Conservation (phyloP, 2,329 filamentous ascomycete genomes). For the Botrytis tulipae region DNA sequence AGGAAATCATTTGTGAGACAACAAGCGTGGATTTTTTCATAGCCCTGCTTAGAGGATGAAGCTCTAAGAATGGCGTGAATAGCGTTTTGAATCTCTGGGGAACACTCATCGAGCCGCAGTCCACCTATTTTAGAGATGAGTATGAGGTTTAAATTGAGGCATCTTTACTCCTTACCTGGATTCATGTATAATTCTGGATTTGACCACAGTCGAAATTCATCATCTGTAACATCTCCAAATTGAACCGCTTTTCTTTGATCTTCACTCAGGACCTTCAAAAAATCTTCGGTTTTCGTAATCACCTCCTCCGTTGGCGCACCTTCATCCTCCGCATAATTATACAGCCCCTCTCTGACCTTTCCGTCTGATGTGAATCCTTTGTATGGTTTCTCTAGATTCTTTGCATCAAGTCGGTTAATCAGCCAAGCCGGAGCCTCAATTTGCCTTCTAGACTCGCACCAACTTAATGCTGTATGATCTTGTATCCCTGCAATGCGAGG, state of each 20-base stretch:
- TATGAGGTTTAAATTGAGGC: neutral
- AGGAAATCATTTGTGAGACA: conserved; percentile 36
- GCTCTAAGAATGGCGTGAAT: conserved; percentile 33
- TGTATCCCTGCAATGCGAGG: conserved; percentile 35
- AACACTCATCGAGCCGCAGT: conserved; percentile 34
- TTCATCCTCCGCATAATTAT: conserved; percentile 35
- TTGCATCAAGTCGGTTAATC: conserved; percentile 36
- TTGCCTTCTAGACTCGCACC: conserved; percentile 36
- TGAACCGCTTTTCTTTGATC: conserved; percentile 31
- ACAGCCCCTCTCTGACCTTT: conserved; percentile 31
- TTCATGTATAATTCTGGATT: conserved; percentile 38
- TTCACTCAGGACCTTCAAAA: conserved; percentile 28
- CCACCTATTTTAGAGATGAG: conserved; percentile 26
- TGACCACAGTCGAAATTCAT: conserved; percentile 37
- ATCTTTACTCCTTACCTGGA: conserved; percentile 26
- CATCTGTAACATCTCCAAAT: conserved; percentile 32
- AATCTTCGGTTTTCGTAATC: conserved; percentile 23
- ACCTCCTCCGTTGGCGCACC: conserved; percentile 35
- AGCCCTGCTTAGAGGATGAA: conserved; percentile 32
- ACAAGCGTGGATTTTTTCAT: conserved; percentile 34
- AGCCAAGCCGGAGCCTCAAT: conserved; percentile 37
- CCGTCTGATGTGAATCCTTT: conserved; percentile 37
- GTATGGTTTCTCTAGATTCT: conserved; percentile 37
- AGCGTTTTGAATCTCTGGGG: conserved; percentile 28
- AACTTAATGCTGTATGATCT: conserved; percentile 32